Evolutionary conservation across 148 eudicot genomes (phyloP), one percentile per base, ranked within the genome.

Genomic region (Rhododendron williamsianum): DNA sequence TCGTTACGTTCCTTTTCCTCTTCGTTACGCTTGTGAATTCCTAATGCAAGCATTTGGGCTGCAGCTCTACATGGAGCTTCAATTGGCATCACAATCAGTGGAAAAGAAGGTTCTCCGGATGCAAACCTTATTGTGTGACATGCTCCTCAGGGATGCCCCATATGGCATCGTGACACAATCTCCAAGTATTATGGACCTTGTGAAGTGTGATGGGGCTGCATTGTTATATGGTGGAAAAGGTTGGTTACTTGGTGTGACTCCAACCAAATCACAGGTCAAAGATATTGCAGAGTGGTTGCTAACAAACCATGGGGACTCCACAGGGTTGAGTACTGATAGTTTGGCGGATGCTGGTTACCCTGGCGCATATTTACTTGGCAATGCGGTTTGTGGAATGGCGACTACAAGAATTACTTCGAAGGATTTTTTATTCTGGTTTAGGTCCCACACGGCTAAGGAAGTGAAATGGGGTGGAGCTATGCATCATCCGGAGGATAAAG

Each of bases 381-480:
- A 91, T 87, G 89, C 87, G 0, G 90, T 91, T 89, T 89, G 92
- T 88, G 92, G 92, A 48, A 89, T 88, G 91, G 90, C 88, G 30
- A 58, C 85, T 72, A 91, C 91, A n/a, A 73, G 90, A 76, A 86
- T 91, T 49, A 78, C 77, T 56, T 60, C 87, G 10, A 82, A 74
- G 18, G 88, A 87, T 87, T 88, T 89, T 79, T 51, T 91, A 23
- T 89, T 91, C 60, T 91, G 92, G 91, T 91, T 91, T 60, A 84
- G 92, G 60, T 88, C 91, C 43, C 92, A 89, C 51, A 82, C 92
- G 0, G 91, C 87, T 21, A 91, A 84, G 72, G 90, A 91, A 81
- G 81, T 89, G 7, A 87, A 86, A 83, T 91, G 92, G 92, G 92
- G 89, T 38, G 91, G 90, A 5, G 88, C 88, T 45, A 87, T 80